A percentile compares a stretch with the other conserved stretches of the same genome.
Conservation (phyloP, 306 rosid species). For the Malus fusca region DNA sequence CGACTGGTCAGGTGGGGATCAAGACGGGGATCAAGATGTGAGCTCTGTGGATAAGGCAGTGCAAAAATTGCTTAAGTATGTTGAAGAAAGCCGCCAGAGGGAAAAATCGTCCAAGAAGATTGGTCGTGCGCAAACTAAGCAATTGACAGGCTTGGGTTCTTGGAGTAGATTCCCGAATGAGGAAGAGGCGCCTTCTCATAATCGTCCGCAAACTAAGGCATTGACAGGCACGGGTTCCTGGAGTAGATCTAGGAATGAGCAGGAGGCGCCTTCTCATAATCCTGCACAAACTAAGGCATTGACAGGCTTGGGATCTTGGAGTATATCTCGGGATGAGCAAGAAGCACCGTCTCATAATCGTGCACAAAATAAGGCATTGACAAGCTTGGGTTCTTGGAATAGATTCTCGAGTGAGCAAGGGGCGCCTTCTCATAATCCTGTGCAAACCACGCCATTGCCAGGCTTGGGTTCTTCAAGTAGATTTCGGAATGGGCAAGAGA, state of each 20-base stretch:
- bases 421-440: conserved; percentile 1
- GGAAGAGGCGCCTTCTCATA: conserved; percentile 21
- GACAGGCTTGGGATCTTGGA: no score
- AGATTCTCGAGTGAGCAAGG: conserved; percentile 31
- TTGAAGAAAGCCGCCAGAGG: background rate
- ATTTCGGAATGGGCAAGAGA: conserved; percentile 29
- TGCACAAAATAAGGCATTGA: background rate
- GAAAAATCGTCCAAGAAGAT: background rate
- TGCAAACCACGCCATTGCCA: background rate
- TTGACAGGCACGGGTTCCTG: background rate
- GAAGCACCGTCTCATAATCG: background rate
- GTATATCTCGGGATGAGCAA: no score
- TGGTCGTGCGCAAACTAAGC: background rate
- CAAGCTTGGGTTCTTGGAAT: background rate
- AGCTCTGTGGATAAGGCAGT: background rate
- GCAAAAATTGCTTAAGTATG: background rate
- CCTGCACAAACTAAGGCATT: background rate
- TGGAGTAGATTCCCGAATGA: conserved; percentile 23
- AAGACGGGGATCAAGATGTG: background rate
- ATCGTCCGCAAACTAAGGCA: background rate
- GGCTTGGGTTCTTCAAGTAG: background rate
- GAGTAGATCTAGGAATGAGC: conserved; percentile 26
- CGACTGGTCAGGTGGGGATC: background rate
- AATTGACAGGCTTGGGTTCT: background rate
- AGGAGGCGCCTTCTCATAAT: conserved; percentile 24